Percentiles rank a stretch among this genome's conserved stretches.
phyloP scores from a whole-genome alignment of 768 basidiomycete genomes.

The Suillus lakei region DNA sequence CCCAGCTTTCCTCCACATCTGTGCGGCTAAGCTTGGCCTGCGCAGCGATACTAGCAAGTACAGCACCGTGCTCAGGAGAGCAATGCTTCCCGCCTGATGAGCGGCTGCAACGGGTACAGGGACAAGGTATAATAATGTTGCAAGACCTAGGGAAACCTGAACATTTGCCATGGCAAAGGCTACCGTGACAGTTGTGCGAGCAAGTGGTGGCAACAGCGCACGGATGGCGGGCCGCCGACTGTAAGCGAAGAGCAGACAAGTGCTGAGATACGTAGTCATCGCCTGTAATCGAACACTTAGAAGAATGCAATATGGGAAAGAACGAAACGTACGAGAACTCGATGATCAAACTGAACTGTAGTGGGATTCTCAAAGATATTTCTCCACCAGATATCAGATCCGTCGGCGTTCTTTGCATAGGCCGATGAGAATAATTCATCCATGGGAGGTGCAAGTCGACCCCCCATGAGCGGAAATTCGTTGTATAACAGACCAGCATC shows the following conservation, averaged over 20 bases:
- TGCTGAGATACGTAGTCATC: slow-evolving; percentile 78
- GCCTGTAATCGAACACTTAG: slow-evolving; percentile 54
- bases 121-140: slow-evolving; percentile 90
- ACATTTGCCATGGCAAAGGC: slow-evolving; percentile 84
- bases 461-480: slow-evolving; percentile 97
- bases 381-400: slow-evolving; percentile 90
- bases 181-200: slow-evolving; percentile 53
- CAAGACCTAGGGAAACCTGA: slow-evolving; percentile 77
- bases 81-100: slow-evolving; percentile 95
- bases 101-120: slow-evolving; percentile 90
- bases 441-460: slow-evolving; percentile 76
- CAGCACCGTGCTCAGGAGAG: slow-evolving; percentile 81
- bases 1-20: slow-evolving; percentile 55
- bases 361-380: slow-evolving; percentile 98
- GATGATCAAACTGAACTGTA: slow-evolving; percentile 97
- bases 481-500: slow-evolving; percentile 98
- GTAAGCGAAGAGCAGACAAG: slow-evolving; percentile 63
- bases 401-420: slow-evolving; percentile 73
- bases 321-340: slow-evolving; percentile 71
- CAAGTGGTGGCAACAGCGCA: slow-evolving; percentile 61
- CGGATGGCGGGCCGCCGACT: slow-evolving; percentile 56
- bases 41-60: slow-evolving; percentile 76
- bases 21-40: slow-evolving; percentile 68
- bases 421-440: slow-evolving; percentile 80
- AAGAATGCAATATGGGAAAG: background rate